Conservation (phyloP, 805 yeast species). For the Wickerhamomyces ciferrii region DNA sequence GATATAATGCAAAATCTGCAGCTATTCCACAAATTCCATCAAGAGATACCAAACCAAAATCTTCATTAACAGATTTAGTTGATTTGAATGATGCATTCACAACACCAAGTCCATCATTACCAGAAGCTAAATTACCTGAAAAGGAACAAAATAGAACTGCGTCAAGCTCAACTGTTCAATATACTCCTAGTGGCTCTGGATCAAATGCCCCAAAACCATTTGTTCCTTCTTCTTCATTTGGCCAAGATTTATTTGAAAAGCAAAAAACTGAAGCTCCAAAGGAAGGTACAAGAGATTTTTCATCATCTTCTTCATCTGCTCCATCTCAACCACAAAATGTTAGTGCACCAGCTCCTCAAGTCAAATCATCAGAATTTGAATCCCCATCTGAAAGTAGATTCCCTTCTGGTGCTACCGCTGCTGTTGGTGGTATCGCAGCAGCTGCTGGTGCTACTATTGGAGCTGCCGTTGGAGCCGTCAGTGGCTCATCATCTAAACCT, state of each 20-base stretch:
- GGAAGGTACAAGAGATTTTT: constrained; percentile 12
- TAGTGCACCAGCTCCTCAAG: constrained; percentile 4
- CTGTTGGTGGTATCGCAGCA: background rate
- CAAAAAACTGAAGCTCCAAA: constrained; percentile 11
- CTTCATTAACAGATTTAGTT: constrained; percentile 63
- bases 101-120: constrained; percentile 27
- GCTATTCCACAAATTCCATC: constrained; percentile 27
- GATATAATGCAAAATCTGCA: constrained; percentile 5
- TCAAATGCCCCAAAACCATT: constrained; percentile 39
- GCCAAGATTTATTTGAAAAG: constrained; percentile 56
- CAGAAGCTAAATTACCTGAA: background rate
- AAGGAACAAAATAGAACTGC: constrained; percentile 12
- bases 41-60: constrained; percentile 35
- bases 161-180: constrained; percentile 21
- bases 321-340: constrained; percentile 8
- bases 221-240: constrained; percentile 82
- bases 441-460: background rate
- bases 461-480: background rate
- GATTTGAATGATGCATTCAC: constrained; percentile 52
- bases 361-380: background rate
- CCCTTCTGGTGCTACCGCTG: background rate
- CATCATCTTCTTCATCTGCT: constrained; percentile 16
- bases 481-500: constrained; percentile 3
- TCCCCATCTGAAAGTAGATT: constrained; percentile 2
- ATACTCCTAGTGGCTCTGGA: constrained; percentile 26